Base-by-base conservation (phyloP, 345 rosid genomes). In the Streptanthus diversifolius region DNA sequence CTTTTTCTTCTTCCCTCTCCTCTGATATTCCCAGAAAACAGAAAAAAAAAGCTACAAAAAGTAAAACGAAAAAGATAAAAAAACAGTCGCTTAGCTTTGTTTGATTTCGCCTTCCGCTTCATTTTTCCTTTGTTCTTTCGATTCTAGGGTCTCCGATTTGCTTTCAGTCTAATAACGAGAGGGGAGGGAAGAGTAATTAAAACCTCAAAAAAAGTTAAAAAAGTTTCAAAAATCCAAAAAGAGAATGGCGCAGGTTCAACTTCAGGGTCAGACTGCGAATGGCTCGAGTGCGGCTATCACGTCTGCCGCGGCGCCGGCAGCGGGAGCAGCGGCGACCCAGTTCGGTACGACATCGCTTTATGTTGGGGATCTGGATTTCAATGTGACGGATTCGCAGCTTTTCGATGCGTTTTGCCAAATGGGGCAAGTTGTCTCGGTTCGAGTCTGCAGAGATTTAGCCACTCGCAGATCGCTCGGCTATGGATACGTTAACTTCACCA, bases 381-480 rank as follows among this genome's bases (percentile, higher is more conserved):
- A 81, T 43, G 92, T 90, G 76, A 85, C 92, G 3, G 98, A 90
- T 63, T 80, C 98, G 40, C 97, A 93, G 82, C 82, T 93, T 59
- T 93, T 83, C 72, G 98, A 93, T 60, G 83, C 85, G 71, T 93
- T 93, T 77, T 85, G 70, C 80, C 97, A 90, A 70, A 63, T 93
- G 57, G 96, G 97, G 44, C 90, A 79, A 69, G 93, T 93, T 55
- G 88, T 89, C 6, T 87, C 96, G 0, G 97, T 93, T 73, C 81
- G 95, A 14, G 90, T 90, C 75, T 90, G 98, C 66, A 74, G 90
- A 80, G 97, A 93, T 75, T 61, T 85, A 77, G 70, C 83, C 17
- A 88, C 88, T 33, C 88, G 97, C 25, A 76, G 90, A 65, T 93
- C 98, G 8, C 97, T 93, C 5, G 96, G 97, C 22, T 93, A 93